Percentiles rank a stretch among this genome's conserved stretches.
These are phyloP conservation scores for Pyrenula massariospora DNA, from an alignment of 495 filamentous ascomycete species.

Conservation along the genomic window DNA sequence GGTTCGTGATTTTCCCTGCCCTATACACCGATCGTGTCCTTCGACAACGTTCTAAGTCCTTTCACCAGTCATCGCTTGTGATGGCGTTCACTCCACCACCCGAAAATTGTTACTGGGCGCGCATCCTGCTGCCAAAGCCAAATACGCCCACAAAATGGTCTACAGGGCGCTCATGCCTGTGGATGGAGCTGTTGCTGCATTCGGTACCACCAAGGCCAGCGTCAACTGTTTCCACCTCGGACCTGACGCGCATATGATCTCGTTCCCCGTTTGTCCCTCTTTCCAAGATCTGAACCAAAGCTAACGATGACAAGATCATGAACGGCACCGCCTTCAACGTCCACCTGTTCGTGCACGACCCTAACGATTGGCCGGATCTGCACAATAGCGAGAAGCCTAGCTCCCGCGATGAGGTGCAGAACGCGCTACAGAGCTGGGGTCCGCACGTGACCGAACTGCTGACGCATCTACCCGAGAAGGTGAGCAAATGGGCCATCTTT, in stretches of 20 bases:
- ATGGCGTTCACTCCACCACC: constrained; percentile 31
- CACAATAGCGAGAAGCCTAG: constrained; percentile 4
- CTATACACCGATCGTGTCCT: too few relatives aligned
- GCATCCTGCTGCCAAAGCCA: constrained; percentile 24
- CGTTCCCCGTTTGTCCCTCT: constrained; percentile 7
- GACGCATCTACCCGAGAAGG: constrained; percentile 13
- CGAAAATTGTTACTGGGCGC: constrained; percentile 24
- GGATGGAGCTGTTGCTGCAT: constrained; percentile 2
- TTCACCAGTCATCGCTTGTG: constrained; percentile 31
- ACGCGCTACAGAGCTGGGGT: constrained; percentile 4
- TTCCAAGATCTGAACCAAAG: too few relatives aligned
- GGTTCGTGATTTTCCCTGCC: too few relatives aligned
- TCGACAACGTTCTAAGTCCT: not conserved
- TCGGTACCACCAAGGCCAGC: constrained; percentile 3
- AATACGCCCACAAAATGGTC: constrained; percentile 29
- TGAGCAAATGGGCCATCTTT: constrained; percentile 26
- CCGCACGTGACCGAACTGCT: constrained; percentile 10
- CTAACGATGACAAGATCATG: too few relatives aligned
- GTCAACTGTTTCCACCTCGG: constrained; percentile 5
- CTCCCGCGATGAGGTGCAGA: not conserved
- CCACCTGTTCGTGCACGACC: constrained; percentile 11
- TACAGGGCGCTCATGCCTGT: constrained; percentile 27
- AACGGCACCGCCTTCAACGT: constrained; percentile 16
- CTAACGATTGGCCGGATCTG: not conserved
- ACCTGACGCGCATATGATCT: constrained; percentile 8